A percentile compares a stretch with the other conserved stretches of the same genome.
Evolutionary conservation across 306 rosid species (phyloP).

Genomic region (Nissolia schottii): DNA sequence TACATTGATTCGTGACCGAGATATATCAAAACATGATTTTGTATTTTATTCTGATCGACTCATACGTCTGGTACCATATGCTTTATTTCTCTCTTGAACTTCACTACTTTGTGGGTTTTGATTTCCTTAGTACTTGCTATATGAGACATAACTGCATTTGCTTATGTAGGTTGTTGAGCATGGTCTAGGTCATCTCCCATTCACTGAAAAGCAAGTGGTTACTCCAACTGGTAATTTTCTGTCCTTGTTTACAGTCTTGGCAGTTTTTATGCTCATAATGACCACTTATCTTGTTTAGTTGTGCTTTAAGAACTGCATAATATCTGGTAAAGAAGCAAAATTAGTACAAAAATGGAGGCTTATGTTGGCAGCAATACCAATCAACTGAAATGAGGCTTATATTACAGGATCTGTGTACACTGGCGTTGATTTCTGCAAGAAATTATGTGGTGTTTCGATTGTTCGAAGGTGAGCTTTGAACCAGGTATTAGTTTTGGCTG

Average conservation of each 20-base stretch:
- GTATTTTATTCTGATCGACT: conserved; percentile 96
- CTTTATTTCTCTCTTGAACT: conserved; percentile 7
- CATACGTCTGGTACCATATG: conserved; percentile 70
- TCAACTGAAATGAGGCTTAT: conserved; percentile 13
- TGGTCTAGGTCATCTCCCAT: conserved; percentile 96
- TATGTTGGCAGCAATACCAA: not conserved
- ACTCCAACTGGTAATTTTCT: conserved; percentile 78
- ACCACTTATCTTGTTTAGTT: not conserved
- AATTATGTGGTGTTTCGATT: conserved; percentile 92
- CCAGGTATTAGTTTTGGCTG: conserved; percentile 42
- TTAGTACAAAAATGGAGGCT: not conserved
- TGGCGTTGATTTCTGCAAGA: conserved; percentile 98
- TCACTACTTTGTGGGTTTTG: conserved; percentile 13
- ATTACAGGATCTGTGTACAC: conserved; percentile 78
- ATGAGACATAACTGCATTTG: not conserved
- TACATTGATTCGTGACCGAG: conserved; percentile 83
- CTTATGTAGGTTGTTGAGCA: conserved; percentile 86
- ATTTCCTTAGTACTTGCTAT: not conserved
- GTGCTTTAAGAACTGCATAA: not conserved
- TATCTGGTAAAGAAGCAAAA: not conserved
- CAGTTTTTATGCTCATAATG: conserved; percentile 11
- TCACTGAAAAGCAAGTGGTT: conserved; percentile 91
- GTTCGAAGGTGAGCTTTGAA: conserved; percentile 84
- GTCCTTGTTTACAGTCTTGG: not conserved
- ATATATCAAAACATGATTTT: conserved; percentile 92